Evolutionary conservation across 441 rosid genomes (phyloP), one percentile per base, ranked within the genome.

Genomic region (Croton setiger): DNA sequence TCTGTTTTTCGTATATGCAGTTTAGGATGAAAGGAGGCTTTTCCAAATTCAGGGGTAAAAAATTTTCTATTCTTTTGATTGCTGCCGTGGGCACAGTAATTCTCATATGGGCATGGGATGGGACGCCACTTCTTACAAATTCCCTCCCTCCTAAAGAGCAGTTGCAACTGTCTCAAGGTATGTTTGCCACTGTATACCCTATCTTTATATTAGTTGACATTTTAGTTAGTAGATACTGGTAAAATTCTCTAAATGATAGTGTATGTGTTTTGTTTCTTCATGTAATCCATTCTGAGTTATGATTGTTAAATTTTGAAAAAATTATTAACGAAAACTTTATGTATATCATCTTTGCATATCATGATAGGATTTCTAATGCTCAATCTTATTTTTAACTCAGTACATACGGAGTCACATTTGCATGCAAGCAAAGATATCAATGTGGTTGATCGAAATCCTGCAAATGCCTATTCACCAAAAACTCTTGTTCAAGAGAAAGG

Each of bases 91-190:
- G 88, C 75, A 80, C 87, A 59, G 85, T 85, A 21, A 70, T 88
- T 63, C 78, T 89, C 51, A 59, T 89, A 12, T 89, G 93, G 88
- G 74, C 92, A 72, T 91, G 90, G 94, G 86, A 89, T 66, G 82
- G 83, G 75, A 77, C 81, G 27, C 94, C 91, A 1, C 62, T 78
- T 66, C 81, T 77, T 35, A 53, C 85, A n/a, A 62, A 87, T 43
- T 77, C 79, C 20, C 86, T 87, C 62, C 95, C 86, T 7, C 88
- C 87, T 14, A 79, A 79, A 69, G 73, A 69, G 71, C 71, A 70
- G 68, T 58, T 91, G 67, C 86, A 79, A 76, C 80, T 84, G 33
- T 75, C 85, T 66, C 64, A 85, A 80, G 97, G 98, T 91, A 74
- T 45, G 56, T 44, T 36, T 39, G 67, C 57, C 36, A 21, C 39